Conservation (phyloP, 768 basidiomycete species). For the Tephrocybe rancida region DNA sequence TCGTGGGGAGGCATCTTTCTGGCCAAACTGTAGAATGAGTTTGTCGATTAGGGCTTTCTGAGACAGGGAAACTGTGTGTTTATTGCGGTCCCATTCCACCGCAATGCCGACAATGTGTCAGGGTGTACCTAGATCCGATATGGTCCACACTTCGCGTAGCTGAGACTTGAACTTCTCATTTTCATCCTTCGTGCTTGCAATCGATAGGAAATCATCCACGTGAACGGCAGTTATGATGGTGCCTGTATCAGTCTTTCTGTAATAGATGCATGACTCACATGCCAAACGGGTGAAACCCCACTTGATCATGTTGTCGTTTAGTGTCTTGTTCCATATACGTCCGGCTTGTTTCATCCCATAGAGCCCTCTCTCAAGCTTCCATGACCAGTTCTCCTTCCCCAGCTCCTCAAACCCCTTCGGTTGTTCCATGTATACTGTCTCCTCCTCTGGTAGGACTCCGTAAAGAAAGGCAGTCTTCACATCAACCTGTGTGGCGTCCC, state of each 20-base stretch:
- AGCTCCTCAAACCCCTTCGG: slow-evolving; percentile 30
- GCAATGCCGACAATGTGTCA: background rate
- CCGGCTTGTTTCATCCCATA: too few species aligned
- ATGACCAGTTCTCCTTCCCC: slow-evolving; percentile 24
- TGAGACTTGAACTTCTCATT: too few species aligned
- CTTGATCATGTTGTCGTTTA: slow-evolving; percentile 20
- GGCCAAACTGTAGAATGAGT: slow-evolving; percentile 18
- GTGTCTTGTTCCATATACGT: too few species aligned
- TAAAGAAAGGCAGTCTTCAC: too few species aligned
- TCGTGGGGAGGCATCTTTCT: slow-evolving; percentile 12
- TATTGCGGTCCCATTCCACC: background rate
- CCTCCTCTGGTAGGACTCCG: too few species aligned
- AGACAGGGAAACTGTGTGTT: slow-evolving; percentile 14
- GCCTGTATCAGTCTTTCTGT: background rate
- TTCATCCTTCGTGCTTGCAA: too few species aligned
- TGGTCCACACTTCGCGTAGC: too few species aligned
- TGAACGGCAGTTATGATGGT: too few species aligned
- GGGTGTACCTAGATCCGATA: too few species aligned
- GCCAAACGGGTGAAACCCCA: slow-evolving; percentile 31
- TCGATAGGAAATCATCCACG: too few species aligned
- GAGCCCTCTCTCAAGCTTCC: slow-evolving; percentile 24
- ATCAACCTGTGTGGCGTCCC: slow-evolving; percentile 36
- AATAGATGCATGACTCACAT: slow-evolving; percentile 37
- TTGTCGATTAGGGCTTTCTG: slow-evolving; percentile 17
- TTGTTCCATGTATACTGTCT: slow-evolving; percentile 18